Evolutionary conservation across 495 filamentous ascomycete genomes (phyloP).

Genomic region (Pseudevernia furfuracea): DNA sequence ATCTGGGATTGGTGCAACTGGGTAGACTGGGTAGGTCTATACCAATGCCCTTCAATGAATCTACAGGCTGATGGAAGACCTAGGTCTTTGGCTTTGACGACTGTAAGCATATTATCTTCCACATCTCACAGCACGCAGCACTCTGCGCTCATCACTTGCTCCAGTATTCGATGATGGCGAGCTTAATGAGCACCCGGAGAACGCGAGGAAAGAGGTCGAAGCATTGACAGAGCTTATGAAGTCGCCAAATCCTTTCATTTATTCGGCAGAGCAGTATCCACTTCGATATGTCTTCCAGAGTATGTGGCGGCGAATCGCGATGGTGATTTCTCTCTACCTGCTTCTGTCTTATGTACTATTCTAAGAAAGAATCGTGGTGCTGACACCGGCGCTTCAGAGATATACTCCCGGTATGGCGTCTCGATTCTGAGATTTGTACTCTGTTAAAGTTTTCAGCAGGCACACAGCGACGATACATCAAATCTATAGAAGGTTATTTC

Average conservation of each 20-base stretch:
- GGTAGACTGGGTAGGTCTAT: background rate
- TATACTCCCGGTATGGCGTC: background rate
- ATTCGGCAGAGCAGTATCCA: background rate
- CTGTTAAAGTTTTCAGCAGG: too few relatives aligned
- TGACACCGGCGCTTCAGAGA: too few relatives aligned
- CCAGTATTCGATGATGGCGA: background rate
- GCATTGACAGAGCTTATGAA: background rate
- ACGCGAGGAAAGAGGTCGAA: background rate
- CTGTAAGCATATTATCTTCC: background rate
- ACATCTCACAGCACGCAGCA: background rate
- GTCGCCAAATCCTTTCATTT: background rate
- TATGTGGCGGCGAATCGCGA: background rate
- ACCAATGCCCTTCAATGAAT: background rate
- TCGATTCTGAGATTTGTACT: background rate
- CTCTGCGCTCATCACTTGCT: background rate
- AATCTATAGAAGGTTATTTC: background rate
- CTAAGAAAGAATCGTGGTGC: too few relatives aligned
- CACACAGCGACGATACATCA: background rate
- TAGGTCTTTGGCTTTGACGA: background rate
- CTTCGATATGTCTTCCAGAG: background rate
- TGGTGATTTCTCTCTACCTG: too few relatives aligned
- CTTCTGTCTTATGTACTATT: too few relatives aligned
- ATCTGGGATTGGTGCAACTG: background rate
- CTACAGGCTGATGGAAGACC: background rate
- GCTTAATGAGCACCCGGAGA: background rate